Base-by-base conservation (phyloP, 2,329 filamentous ascomycete species). In the Pseudogymnoascus verrucosus region DNA sequence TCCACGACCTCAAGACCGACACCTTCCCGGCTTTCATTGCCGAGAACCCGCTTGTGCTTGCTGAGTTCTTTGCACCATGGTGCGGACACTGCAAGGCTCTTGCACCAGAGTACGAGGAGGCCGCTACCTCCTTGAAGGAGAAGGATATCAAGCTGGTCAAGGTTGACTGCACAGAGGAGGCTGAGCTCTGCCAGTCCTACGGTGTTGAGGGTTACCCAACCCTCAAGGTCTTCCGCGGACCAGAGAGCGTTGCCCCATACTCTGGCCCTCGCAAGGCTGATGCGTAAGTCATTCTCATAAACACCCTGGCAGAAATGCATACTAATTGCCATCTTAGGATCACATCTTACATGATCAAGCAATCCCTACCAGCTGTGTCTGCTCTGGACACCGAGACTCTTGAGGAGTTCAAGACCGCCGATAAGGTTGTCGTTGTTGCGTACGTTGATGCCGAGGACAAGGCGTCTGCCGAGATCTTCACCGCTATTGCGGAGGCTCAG, bases 121-220 rank as follows among this genome's bases (percentile, higher is more conserved):
- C 91, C 62, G 91, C 91, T 61, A 93, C 90, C 31, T 83, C 86
- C 34, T 82, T 96, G 68, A 93, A 93, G 84, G 89, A 91, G 79
- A 95, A 93, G 86, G 84, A 89, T 76, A 93, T 95, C 78, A 85
- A 84, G 74, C 83, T 96, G 64, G 89, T 84, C 78, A 95, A 96
- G 86, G 79, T 96, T 71, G 93, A 97, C 82, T 98, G 95, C 84
- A 98, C 93, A 74, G 92, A 90, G 76, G 91, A 99, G 83, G 81
- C 87, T 67, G 91, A 96, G 36, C 89, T 99, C 70, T 99, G 95
- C 86, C 85, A 92, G 78, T 82, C 85, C 71, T 90, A 90, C 73
- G 93, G 91, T 67, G 93, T 99, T 47, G 92, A 98, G 83, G 95
- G 95, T 69, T 99, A 99, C 84, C 95, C 95, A 67, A 99, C 95